phyloP scores from a whole-genome alignment of 805 yeast species.

The Pichia cabralensis region DNA sequence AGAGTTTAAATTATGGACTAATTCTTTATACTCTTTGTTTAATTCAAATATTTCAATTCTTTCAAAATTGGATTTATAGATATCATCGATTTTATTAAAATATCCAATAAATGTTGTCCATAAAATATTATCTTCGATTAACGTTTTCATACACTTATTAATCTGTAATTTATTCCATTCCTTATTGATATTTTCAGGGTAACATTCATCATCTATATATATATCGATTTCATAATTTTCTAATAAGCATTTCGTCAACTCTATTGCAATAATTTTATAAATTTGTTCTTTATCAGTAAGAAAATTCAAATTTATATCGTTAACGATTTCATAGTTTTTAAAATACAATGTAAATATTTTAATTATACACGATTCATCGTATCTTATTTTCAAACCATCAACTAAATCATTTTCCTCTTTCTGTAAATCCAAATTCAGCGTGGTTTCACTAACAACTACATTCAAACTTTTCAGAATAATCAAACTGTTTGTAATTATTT shows the following conservation, averaged over 20 bases:
- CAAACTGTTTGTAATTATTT: too few relatives aligned
- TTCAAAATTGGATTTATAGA: slow-evolving; percentile 6
- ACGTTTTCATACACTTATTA: slow-evolving; percentile 8
- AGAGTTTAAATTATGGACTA: not conserved
- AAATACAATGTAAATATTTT: not conserved
- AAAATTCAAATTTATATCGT: too few relatives aligned
- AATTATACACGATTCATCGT: too few relatives aligned
- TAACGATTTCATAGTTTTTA: not conserved
- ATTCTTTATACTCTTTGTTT: slow-evolving; percentile 3
- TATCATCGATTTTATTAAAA: slow-evolving; percentile 7
- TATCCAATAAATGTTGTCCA: slow-evolving; percentile 20
- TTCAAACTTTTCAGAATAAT: too few relatives aligned
- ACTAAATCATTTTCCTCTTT: too few relatives aligned
- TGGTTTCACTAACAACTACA: too few relatives aligned
- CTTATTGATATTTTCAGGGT: too few relatives aligned
- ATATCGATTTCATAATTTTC: slow-evolving; percentile 3
- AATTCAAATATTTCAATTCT: slow-evolving; percentile 2
- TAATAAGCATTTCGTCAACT: slow-evolving; percentile 13
- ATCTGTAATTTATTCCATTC: not conserved
- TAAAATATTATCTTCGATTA: slow-evolving; percentile 5
- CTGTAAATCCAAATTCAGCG: too few relatives aligned
- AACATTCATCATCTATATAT: slow-evolving; percentile 1
- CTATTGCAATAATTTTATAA: slow-evolving; percentile 10
- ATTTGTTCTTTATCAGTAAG: too few relatives aligned
- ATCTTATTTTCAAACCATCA: too few relatives aligned